These are phyloP conservation scores for Guadua angustifolia DNA, from an alignment of 176 grass and related monocot species.

Conservation along the genomic window DNA sequence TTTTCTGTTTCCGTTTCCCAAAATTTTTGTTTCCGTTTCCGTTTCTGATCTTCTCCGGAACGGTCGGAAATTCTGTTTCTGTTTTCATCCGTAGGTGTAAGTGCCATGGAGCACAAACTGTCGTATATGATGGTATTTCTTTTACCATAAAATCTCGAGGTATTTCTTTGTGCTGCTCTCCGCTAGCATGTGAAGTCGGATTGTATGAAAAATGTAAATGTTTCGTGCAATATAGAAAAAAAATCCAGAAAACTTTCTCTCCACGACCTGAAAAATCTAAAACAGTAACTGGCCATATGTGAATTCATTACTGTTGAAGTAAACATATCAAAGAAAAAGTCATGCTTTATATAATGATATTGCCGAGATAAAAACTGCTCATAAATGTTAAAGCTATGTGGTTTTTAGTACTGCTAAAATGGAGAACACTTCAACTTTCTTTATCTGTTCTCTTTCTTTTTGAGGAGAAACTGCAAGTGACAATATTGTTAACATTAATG, in stretches of 20 bases:
- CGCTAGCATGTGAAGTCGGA: not conserved
- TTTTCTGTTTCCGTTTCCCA: too few relatives aligned
- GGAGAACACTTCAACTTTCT: not conserved
- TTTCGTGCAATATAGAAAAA: not conserved
- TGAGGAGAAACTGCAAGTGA: not conserved
- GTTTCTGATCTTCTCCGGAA: too few relatives aligned
- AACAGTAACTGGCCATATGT: not conserved
- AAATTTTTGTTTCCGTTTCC: too few relatives aligned
- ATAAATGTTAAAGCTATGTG: not conserved
- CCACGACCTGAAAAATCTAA: not conserved
- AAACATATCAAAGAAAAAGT: not conserved
- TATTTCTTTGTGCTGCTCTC: not conserved
- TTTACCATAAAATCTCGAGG: not conserved
- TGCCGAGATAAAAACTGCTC: not conserved
- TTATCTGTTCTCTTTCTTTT: not conserved
- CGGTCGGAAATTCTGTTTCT: too few relatives aligned
- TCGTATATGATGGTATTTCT: not conserved
- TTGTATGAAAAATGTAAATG: not conserved
- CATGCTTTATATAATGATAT: not conserved
- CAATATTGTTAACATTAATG: too few relatives aligned
- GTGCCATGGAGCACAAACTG: not conserved
- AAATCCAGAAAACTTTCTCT: not conserved
- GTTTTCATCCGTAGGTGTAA: too few relatives aligned
- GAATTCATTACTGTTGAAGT: not conserved
- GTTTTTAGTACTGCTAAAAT: not conserved